Evolutionary conservation across 2,329 filamentous ascomycete species (phyloP), one percentile per base, ranked within the genome.

Genomic region (Onygena corvina): DNA sequence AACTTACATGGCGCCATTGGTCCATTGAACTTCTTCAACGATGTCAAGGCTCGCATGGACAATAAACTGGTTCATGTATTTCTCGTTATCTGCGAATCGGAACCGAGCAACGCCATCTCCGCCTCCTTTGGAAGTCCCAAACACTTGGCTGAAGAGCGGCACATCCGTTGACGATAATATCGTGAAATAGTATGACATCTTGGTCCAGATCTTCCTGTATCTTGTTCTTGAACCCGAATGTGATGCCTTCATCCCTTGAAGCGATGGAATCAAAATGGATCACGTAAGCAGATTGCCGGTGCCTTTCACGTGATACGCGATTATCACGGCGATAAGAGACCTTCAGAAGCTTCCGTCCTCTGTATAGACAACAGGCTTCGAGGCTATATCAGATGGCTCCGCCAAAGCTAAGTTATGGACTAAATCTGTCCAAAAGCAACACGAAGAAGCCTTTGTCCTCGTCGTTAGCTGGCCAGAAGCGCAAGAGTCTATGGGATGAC

Each of bases 141-240:
- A 98, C 64, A 94, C 89, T 68, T 93, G 80, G 71, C 94, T 90
- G 71, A 96, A 98, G 58, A 98, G 79, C 29, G 92, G 90, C 64
- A 90, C 93, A 73, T 98, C 92, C 60, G 87, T 86, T 18, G 88
- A 93, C 63, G 89, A 92, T 66, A 98, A 80, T 59, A 98, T 94
- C 63, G 86, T 86, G 71, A 98, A 96, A 74, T 95, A 95, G 76
- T 96, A 98, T 53, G 89, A 95, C 92, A 96, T 96, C 56, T 58
- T 74, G 20, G 7, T 11, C 16, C n/a, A n/a, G n/a, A n/a, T n/a
- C n/a, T n/a, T n/a, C n/a, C n/a, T n/a, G n/a, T n/a, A n/a, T n/a
- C n/a, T n/a, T n/a, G n/a, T n/a, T n/a, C n/a, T n/a, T n/a, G n/a
- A n/a, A n/a, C n/a, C n/a, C n/a, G n/a, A n/a, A n/a, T n/a, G n/a